A percentile compares a stretch with the other conserved stretches of the same genome.
Conservation (phyloP, 176 grass and related monocot species). For the Eleusine indica region DNA sequence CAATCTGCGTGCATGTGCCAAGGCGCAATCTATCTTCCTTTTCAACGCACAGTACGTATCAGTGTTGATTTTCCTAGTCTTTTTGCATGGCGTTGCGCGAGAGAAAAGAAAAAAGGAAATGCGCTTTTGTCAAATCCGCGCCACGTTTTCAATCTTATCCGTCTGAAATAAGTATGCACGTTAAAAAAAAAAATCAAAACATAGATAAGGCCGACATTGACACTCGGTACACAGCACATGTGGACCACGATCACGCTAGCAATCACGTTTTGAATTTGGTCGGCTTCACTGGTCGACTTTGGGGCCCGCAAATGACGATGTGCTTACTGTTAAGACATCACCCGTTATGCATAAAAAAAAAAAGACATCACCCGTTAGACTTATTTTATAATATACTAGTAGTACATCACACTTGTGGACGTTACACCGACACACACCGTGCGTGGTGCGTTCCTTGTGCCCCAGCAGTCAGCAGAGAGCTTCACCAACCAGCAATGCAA, state of each 20-base stretch:
- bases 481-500: background rate
- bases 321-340: background rate
- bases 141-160: background rate
- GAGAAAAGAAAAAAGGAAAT: background rate
- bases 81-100: background rate
- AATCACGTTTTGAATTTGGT: background rate
- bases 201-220: background rate
- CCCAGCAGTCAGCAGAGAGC: background rate
- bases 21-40: background rate
- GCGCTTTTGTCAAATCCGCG: background rate
- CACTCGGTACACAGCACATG: background rate
- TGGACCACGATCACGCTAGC: background rate
- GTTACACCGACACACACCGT: background rate
- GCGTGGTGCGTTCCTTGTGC: background rate
- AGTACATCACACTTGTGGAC: background rate
- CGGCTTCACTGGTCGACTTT: background rate
- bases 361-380: background rate
- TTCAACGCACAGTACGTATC: background rate
- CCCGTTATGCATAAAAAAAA: background rate
- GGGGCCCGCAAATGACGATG: background rate
- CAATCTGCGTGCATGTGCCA: background rate
- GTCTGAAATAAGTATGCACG: background rate
- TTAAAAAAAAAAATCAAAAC: background rate
- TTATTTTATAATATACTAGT: background rate
- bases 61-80: background rate